These are phyloP conservation scores for Fusarium decemcellulare DNA, from an alignment of 2,329 filamentous ascomycete genomes.

Conservation along the genomic window DNA sequence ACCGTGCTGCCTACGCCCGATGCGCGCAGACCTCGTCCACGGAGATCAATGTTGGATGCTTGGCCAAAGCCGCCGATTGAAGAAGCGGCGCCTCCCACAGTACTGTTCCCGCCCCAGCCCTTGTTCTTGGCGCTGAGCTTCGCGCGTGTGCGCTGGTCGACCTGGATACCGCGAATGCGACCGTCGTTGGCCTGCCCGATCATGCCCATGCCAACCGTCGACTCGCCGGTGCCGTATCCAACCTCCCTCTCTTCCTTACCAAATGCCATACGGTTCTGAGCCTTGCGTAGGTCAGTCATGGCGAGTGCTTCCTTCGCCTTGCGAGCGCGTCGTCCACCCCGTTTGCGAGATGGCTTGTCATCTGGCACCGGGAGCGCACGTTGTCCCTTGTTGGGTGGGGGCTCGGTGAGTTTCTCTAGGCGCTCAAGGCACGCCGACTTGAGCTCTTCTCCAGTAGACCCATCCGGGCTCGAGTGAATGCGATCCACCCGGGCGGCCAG, in stretches of 20 bases:
- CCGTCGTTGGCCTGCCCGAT: slow-evolving; percentile 91
- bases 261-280: slow-evolving; percentile 96
- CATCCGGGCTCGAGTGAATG: slow-evolving; percentile 85
- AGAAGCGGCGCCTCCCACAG: slow-evolving; percentile 78
- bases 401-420: slow-evolving; percentile 92
- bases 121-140: slow-evolving; percentile 96
- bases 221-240: slow-evolving; percentile 89
- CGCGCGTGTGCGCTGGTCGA: slow-evolving; percentile 93
- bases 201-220: slow-evolving; percentile 93
- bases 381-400: slow-evolving; percentile 88
- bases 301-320: slow-evolving; percentile 98
- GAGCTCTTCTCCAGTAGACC: slow-evolving; percentile 85
- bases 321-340: slow-evolving; percentile 88
- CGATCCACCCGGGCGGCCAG: slow-evolving; percentile 94
- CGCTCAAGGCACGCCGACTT: slow-evolving; percentile 87
- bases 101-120: slow-evolving; percentile 87
- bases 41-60: slow-evolving; percentile 76
- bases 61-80: slow-evolving; percentile 85
- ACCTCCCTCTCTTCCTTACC: slow-evolving; percentile 96
- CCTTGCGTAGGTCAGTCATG: slow-evolving; percentile 96
- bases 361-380: slow-evolving; percentile 92
- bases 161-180: slow-evolving; percentile 88
- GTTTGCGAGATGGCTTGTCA: slow-evolving; percentile 94
- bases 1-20: slow-evolving; percentile 84
- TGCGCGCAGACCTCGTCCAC: slow-evolving; percentile 83